Evolutionary conservation across 495 filamentous ascomycete genomes (phyloP).

Genomic region (Podospora pseudoanserina): DNA sequence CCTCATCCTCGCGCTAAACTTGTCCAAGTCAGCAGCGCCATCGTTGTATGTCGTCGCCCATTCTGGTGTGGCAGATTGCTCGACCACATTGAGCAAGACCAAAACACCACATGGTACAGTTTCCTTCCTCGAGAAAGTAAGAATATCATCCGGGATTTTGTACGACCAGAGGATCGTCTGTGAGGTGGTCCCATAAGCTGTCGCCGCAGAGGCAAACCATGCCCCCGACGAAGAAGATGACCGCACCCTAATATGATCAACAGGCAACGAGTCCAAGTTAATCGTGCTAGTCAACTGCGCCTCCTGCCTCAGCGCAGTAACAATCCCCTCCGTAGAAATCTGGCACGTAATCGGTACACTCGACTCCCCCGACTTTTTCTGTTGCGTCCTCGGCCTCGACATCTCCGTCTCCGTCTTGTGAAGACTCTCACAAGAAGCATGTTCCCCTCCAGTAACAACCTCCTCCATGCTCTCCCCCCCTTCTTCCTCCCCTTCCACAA

Average conservation of each 20-base stretch:
- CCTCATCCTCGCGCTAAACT: conserved; percentile 32
- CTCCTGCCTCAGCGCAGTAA: conserved; percentile 37
- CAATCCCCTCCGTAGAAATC: conserved; percentile 41
- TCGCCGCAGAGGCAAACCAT: conserved; percentile 58
- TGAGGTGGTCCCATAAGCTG: conserved; percentile 50
- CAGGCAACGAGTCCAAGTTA: conserved; percentile 38
- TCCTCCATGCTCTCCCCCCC: neutral
- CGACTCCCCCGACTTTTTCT: conserved; percentile 5
- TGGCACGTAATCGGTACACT: conserved; percentile 42
- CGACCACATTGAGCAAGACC: conserved; percentile 50
- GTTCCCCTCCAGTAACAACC: neutral
- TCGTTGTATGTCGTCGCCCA: conserved; percentile 51
- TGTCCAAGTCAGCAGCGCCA: conserved; percentile 37
- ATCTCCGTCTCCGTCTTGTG: conserved; percentile 40
- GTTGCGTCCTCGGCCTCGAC: conserved; percentile 25
- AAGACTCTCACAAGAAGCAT: conserved; percentile 16
- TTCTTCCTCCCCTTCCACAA: neutral
- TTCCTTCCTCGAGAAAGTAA: conserved; percentile 48
- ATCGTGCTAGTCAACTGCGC: conserved; percentile 25
- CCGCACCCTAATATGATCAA: conserved; percentile 40
- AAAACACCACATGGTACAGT: conserved; percentile 62
- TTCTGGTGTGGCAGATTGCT: conserved; percentile 51
- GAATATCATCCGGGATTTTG: conserved; percentile 52
- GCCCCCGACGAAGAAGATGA: conserved; percentile 37
- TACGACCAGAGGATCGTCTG: conserved; percentile 60